Conservation (phyloP, 352 stramenopile species). For the Pythium angustatum region DNA sequence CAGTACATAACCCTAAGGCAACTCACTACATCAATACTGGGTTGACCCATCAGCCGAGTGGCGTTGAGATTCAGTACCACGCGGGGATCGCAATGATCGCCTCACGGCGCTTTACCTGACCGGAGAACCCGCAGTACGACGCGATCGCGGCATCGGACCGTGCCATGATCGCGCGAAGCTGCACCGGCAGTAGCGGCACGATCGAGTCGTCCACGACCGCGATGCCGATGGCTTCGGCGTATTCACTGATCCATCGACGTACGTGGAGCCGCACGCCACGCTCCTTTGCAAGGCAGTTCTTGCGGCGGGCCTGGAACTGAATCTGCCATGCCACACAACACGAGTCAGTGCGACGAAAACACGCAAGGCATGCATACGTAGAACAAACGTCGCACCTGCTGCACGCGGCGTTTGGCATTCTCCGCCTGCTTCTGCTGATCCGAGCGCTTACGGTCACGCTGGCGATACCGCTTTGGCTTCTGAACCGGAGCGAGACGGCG, state of each 20-base stretch:
- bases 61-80: too few relatives aligned
- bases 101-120: background rate
- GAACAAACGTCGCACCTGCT: background rate
- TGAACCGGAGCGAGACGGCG: background rate
- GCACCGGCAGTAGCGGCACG: background rate
- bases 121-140: background rate
- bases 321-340: background rate
- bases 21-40: background rate
- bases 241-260: background rate
- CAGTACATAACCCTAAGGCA: too few relatives aligned
- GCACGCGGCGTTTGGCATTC: background rate
- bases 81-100: background rate
- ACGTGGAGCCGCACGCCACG: background rate
- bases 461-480: background rate
- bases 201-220: background rate
- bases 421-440: background rate
- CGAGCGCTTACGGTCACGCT: constrained; percentile 2
- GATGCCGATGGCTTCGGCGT: background rate
- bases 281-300: constrained; percentile 2
- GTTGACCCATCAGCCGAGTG: too few relatives aligned
- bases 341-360: background rate
- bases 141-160: background rate
- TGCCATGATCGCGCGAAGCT: constrained; percentile 1
- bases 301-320: background rate
- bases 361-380: background rate